Base-by-base conservation (phyloP, 2,329 filamentous ascomycete species). In the Alternaria brassicicola region DNA sequence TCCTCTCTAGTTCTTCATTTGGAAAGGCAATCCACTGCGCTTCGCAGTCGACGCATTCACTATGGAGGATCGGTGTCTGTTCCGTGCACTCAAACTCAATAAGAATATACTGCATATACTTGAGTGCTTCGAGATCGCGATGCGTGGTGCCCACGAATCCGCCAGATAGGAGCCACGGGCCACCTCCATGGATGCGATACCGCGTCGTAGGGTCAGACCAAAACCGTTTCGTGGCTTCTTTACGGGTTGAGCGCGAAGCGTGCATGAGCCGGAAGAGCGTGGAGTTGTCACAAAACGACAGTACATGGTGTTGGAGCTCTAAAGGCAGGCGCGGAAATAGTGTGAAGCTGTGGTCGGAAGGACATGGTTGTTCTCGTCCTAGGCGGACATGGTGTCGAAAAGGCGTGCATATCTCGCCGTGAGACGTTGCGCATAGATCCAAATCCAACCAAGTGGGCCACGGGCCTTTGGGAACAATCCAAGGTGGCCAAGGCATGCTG, bases 251-350 rank as follows among this genome's bases (percentile, higher is more conserved):
- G 15, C 12, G 35, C 13, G 62, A 67, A 1, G 58, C 52, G 2
- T 56, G 60, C 60, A 67, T 67, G 25, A 67, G 58, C 45, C 57
- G 58, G 26, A 65, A 67, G n/a, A 64, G 55, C 12, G 58, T 62
- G 19, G 55, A 45, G 38, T 25, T 30, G 43, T 61, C 36, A 36
- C 59, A 66, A 17, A 58, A 64, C 19, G 42, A 12, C 8, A 66
- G 12, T 31, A 64, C 48, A 13, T 53, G 39, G 38, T 38, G 42
- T 52, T 66, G 59, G 10, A 66, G 54, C 41, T 64, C 62, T 9
- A 39, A 36, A 10, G 59, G 59, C 28, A 66, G 23, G 30, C 48
- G 49, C 8, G 41, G n/a, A 36, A 59, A 62, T n/a, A 4, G n/a
- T 23, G 2, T 17, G 19, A 39, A 50, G 26, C 3, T 13, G 8